A percentile compares a stretch with the other conserved stretches of the same genome.
These are phyloP conservation scores for Stagonosporopsis vannaccii DNA, from an alignment of 2,329 filamentous ascomycete species.

Conservation along the genomic window DNA sequence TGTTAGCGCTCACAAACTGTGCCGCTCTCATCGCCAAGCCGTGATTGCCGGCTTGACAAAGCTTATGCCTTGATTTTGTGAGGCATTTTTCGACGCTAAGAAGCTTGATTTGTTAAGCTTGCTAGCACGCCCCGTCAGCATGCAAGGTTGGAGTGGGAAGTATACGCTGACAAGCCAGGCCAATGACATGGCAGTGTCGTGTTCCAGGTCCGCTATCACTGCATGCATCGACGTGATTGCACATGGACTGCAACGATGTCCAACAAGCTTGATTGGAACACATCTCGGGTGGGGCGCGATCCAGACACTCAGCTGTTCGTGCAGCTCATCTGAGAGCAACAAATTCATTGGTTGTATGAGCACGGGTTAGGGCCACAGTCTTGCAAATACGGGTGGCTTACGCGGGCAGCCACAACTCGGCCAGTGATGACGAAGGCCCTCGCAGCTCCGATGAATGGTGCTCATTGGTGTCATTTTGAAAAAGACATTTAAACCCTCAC, in stretches of 20 bases:
- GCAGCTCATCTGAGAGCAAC: constrained; percentile 2
- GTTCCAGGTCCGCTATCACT: no score
- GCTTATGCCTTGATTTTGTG: constrained; percentile 36
- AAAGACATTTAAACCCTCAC: no score
- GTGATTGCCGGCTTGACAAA: constrained; percentile 29
- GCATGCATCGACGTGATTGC: no score
- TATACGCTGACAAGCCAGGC: no score
- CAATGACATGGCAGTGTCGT: no score
- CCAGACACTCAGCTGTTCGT: constrained; percentile 22
- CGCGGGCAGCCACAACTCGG: constrained; percentile 12
- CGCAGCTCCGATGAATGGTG: not conserved
- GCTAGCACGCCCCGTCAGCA: constrained; percentile 6
- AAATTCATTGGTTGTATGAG: constrained; percentile 10
- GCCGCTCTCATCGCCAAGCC: constrained; percentile 38
- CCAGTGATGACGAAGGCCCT: constrained; percentile 5
- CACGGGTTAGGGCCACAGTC: constrained; percentile 17
- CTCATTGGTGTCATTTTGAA: not conserved
- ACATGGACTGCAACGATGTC: no score
- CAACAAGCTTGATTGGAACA: no score
- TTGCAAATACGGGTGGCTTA: constrained; percentile 1
- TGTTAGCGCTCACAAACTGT: not conserved
- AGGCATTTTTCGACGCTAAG: constrained; percentile 34
- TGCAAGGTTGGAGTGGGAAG: constrained; percentile 12
- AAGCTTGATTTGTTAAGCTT: constrained; percentile 39
- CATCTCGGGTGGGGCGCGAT: constrained; percentile 15